Base-by-base conservation (phyloP, 306 rosid species). In the Hippophae gyantsensis region DNA sequence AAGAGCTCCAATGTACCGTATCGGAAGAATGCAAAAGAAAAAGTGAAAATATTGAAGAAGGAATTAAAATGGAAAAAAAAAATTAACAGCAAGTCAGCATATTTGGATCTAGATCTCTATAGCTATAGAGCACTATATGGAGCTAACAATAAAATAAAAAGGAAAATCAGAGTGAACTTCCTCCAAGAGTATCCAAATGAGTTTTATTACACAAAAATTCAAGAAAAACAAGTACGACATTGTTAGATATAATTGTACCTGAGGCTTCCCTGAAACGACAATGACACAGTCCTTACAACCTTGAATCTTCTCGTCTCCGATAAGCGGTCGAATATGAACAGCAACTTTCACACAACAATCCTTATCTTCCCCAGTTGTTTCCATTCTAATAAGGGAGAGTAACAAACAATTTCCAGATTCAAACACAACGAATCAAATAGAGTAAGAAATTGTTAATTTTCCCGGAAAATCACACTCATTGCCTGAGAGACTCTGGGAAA, bases 261-360 rank as follows among this genome's bases (percentile, higher is more conserved):
- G 99, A 75, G 97, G 99, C 87, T 93, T 93, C 56, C 90, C 90
- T 13, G 81, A 50, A 63, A 84, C 85, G 69, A 89, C 94, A 61
- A 81, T 84, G 70, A 93, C 97, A 62, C 99, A 93, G 75, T 93
- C 99, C 62, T 93, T 86, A 79, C 99, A 93, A 0, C 99, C 99
- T 68, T 86, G 99, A 61, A 84, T 73, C 70, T 84, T 82, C 86
- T 93, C 99, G 61, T 93, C 97, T 46, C 74, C 73, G 83, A 93
- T 82, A 61, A 93, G 88, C 10, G 99, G 99, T 43, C 99, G 81
- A 68, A 86, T 84, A 71, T 93, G 95, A 42, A 93, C 97, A 57
- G 97, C 99, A 14, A 93, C 99, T 67, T 86, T 93, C 5, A 93
- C 97, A 51, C 94, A 89, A 56, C 99, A 93, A 76, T 84, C 86